Base-by-base conservation (phyloP, 2,329 filamentous ascomycete genomes). In the Venturia oleaginea region DNA sequence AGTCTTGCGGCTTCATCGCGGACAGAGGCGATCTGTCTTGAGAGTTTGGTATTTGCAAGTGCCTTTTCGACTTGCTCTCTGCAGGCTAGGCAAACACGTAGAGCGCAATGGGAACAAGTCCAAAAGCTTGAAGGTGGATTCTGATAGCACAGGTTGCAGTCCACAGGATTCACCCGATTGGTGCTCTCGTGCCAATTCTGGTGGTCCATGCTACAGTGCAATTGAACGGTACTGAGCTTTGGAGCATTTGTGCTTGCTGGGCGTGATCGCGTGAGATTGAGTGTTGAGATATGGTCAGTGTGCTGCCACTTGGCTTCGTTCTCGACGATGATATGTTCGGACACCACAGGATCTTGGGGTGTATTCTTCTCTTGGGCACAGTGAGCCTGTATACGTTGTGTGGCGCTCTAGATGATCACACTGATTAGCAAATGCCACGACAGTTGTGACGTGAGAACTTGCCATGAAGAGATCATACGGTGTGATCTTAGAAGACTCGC, bases 81-180 rank as follows among this genome's bases (percentile, higher is more conserved):
- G 32, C 75, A 76, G 2, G 6, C 60, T 5, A 66, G 40, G 64
- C 75, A 77, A 22, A 77, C 69, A 10, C 73, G 59, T 66, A 77
- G 64, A 64, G 71, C 71, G 62, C 75, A 77, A 73, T 73, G 75
- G 19, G 69, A 68, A 59, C 75, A 77, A n/a, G 67, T 67, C 70
- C 72, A 75, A 64, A 70, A 71, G 19, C 69, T 64, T 24, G 72
- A 71, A 2, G 62, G 64, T 24, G 65, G 67, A 64, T 72, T 70
- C 17, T 59, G 32, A 19, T 67, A 70, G 65, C 75, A 77, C 0
- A 75, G 62, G 72, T 73, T 73, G 70, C 75, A 77, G 15, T 69
- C 70, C 68, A 74, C 69, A 30, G 73, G 72, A 59, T 72, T 70
- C 67, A 71, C 71, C 13, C 64, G 22, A 66, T 76, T 76, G 62